Evolutionary conservation across 805 yeast species (phyloP), one percentile per base, ranked within the genome.

Genomic region (Metschnikowia anglica): DNA sequence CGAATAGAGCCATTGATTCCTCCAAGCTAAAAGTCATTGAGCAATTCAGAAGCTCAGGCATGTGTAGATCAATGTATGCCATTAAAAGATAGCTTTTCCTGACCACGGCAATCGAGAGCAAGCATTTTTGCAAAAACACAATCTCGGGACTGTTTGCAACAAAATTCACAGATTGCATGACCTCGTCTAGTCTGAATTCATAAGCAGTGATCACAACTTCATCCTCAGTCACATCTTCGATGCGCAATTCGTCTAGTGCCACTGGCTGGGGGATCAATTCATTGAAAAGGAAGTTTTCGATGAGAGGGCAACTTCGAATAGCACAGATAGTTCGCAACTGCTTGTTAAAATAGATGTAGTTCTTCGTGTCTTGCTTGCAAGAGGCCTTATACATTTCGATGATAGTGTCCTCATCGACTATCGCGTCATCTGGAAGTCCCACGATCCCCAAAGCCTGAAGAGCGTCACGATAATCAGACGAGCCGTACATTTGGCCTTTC

Each of bases 151-250:
- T 69, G 30, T 55, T 53, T 7, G 53, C 42, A 26, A 59, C 53
- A 40, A 63, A 61, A 16, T 63, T 61, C 39, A 59, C 60, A 1
- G 59, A 38, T 36, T 61, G 65, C 42, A 65, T 45, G 2, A 65
- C 54, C 43, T 86, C 95, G 31, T 77, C 76, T 2, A 73, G 55
- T 46, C 81, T 80, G 32, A 84, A 70, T 44, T 84, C 81, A 55
- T 79, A 85, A 0, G 95, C 90, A 1, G 95, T 84, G 21, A 80
- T 72, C 2, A 88, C 76, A 33, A 85, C 79, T 48, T 86, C 93
- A 56, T 71, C 76, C 44, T 71, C 76, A 12, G 76, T 71, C 26
- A 68, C 61, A 38, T 66, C 73, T 44, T 70, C 75, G 19, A 70
- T 62, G 8, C 65, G 58, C 36, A 71, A 51, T 38, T 66, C 72